Evolutionary conservation across 2,329 filamentous ascomycete species (phyloP).

Genomic region (Tricladium varicosporioides): DNA sequence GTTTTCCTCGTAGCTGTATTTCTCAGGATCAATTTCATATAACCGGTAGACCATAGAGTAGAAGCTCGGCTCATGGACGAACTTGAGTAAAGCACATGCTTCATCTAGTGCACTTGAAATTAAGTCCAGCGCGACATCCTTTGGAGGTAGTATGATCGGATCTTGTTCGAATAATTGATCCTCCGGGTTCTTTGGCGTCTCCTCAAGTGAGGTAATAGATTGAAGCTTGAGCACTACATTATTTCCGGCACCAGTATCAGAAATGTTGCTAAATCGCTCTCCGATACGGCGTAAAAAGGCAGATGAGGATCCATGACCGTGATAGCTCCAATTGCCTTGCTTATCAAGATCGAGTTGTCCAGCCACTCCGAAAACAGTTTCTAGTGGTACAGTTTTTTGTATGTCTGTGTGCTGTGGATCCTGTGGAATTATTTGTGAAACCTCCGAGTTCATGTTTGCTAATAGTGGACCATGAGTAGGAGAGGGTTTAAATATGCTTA

Average conservation of each 20-base stretch:
- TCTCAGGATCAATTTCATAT: constrained; percentile 64
- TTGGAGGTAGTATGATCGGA: constrained; percentile 63
- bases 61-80: constrained; percentile 77
- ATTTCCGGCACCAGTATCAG: constrained; percentile 60
- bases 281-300: constrained; percentile 84
- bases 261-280: constrained; percentile 74
- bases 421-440: constrained; percentile 52
- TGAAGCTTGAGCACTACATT: constrained; percentile 33
- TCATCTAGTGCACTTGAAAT: constrained; percentile 55
- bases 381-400: constrained; percentile 58
- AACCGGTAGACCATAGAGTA: constrained; percentile 70
- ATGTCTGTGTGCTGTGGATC: constrained; percentile 72
- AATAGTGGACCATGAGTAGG: constrained; percentile 54
- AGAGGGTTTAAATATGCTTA: constrained; percentile 48
- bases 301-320: constrained; percentile 84
- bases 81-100: constrained; percentile 56
- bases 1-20: constrained; percentile 60
- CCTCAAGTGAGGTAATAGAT: constrained; percentile 5
- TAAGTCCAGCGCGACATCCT: constrained; percentile 49
- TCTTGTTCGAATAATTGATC: constrained; percentile 33
- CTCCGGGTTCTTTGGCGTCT: constrained; percentile 51
- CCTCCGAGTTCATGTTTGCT: not conserved
- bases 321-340: constrained; percentile 87
- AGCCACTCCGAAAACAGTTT: constrained; percentile 90
- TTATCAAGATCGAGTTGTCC: constrained; percentile 87